These are phyloP conservation scores for Escovopsis sp. DNA, from an alignment of 2,329 filamentous ascomycete genomes.

Conservation along the genomic window DNA sequence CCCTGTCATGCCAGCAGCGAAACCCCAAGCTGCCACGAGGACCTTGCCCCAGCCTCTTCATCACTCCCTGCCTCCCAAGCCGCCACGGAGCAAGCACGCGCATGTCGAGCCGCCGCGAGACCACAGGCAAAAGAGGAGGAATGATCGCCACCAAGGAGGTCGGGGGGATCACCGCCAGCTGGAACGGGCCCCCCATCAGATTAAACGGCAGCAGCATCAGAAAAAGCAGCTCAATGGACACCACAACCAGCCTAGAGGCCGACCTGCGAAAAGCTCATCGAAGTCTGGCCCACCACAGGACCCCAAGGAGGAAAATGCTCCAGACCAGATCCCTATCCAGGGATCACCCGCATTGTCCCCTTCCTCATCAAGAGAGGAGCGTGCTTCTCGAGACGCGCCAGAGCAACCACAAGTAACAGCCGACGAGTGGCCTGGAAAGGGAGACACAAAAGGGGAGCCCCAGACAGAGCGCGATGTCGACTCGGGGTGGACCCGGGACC, in stretches of 20 bases:
- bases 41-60: conserved; percentile 7
- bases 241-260: not conserved
- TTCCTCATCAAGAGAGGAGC: not conserved
- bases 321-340: no score
- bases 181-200: conserved; percentile 10
- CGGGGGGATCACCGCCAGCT: conserved; percentile 14
- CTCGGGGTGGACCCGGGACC: not conserved
- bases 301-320: no score
- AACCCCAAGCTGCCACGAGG: conserved; percentile 5
- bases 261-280: not conserved
- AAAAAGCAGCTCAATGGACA: not conserved
- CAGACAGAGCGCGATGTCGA: not conserved
- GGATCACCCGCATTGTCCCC: not conserved
- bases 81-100: conserved; percentile 13
- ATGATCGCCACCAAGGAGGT: conserved; percentile 17
- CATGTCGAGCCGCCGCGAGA: conserved; percentile 15
- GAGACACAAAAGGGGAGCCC: not conserved
- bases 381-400: not conserved
- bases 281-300: no score
- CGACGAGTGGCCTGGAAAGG: not conserved
- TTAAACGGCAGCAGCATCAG: conserved; percentile 10
- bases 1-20: conserved; percentile 8
- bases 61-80: conserved; percentile 18
- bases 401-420: not conserved
- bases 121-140: conserved; percentile 15